Base-by-base conservation (phyloP, 1,284 basidiomycete genomes). In the Agroathelia rolfsii region DNA sequence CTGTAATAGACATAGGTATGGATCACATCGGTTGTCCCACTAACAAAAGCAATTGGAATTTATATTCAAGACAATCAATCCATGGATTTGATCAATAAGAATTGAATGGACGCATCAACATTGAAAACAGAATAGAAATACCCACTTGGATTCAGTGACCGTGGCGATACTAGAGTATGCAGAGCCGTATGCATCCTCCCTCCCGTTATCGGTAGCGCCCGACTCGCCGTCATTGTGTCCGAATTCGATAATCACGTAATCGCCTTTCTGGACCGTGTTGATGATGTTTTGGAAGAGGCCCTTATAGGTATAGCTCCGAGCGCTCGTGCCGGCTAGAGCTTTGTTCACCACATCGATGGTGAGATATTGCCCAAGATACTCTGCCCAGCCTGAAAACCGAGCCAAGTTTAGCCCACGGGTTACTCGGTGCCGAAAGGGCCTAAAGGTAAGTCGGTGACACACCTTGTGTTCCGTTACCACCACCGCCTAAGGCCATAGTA, bases 271-370 rank as follows among this genome's bases (percentile, higher is more conserved):
- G 9, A 52, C 56, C 3, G 50, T 53, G 41, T 58, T 55, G 31
- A 56, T 53, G n/a, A 66, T 39, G 7, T 55, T 57, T 11, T 49
- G 51, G 44, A 65, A 64, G 8, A 58, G 53, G 18, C 64, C 64
- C 41, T 66, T 61, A 15, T 60, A 59, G 11, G 62, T 64, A 37
- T 59, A 70, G 28, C 61, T 64, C 25, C 67, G 57, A 3, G 66
- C 61, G 28, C 58, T 62, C 9, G 62, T 53, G 2, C 67, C 67
- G 5, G 57, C 65, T 17, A 67, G 56, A 0, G 66, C 66, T 26
- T 52, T 43, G 38, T 70, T 69, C 13, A 62, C 53, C 5, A 67
- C 59, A 2, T 61, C 52, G 23, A 66, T 49, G 6, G 50, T 55
- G 17, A 66, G 38, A 31, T 58, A 66, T 37, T 62, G 56, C 7